These are phyloP conservation scores for Exophiala lecanii-corni DNA, from an alignment of 2,329 filamentous ascomycete genomes.

Conservation along the genomic window DNA sequence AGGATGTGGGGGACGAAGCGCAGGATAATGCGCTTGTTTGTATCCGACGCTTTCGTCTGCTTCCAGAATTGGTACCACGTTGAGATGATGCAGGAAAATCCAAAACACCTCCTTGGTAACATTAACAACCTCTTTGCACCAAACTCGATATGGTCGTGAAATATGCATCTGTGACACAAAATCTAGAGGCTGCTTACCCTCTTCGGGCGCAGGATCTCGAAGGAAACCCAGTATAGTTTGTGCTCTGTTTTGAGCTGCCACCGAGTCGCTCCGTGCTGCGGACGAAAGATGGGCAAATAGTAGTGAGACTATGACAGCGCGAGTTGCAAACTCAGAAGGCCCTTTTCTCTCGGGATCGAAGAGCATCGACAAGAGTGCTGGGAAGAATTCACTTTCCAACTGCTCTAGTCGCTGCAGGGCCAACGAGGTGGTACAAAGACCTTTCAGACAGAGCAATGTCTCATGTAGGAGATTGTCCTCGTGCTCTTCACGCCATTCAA, in stretches of 20 bases:
- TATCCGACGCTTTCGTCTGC: slow-evolving; percentile 32
- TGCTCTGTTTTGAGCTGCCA: slow-evolving; percentile 64
- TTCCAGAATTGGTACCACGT: slow-evolving; percentile 62
- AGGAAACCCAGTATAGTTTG: slow-evolving; percentile 72
- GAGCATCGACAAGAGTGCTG: slow-evolving; percentile 78
- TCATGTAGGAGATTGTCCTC: slow-evolving; percentile 92
- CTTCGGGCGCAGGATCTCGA: slow-evolving; percentile 70
- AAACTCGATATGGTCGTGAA: slow-evolving; percentile 82
- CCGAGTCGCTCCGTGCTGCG: slow-evolving; percentile 47
- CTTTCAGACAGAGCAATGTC: slow-evolving; percentile 87
- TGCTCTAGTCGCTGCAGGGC: slow-evolving; percentile 76
- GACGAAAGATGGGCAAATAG: slow-evolving; percentile 79
- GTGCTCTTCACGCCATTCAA: slow-evolving; percentile 97
- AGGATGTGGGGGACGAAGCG: slow-evolving; percentile 80
- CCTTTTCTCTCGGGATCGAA: slow-evolving; percentile 99
- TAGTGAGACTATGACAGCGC: slow-evolving; percentile 82
- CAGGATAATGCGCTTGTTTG: slow-evolving; percentile 68
- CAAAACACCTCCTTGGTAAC: slow-evolving; percentile 98
- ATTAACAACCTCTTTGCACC: slow-evolving; percentile 86
- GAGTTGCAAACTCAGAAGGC: slow-evolving; percentile 91
- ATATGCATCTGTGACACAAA: slow-evolving; percentile 89
- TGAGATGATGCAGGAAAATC: slow-evolving; percentile 95
- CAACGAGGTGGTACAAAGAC: slow-evolving; percentile 82
- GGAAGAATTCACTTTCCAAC: slow-evolving; percentile 77
- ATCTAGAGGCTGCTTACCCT: slow-evolving; percentile 69